Evolutionary conservation across 2,329 filamentous ascomycete genomes (phyloP).

Genomic region (Bipolaris oryzae): DNA sequence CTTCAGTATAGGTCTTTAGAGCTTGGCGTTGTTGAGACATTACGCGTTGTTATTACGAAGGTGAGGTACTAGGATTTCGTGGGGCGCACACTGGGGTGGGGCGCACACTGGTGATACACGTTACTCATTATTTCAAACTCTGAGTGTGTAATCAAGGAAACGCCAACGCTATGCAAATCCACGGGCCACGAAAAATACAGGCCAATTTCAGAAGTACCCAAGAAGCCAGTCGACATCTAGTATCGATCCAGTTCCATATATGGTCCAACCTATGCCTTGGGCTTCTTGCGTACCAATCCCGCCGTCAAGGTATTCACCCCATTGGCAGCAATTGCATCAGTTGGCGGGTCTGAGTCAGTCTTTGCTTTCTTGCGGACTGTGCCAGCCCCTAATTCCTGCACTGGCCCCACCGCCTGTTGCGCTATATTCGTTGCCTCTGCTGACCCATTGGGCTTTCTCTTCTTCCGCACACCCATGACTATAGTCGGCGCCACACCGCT

Average conservation of each 20-base stretch:
- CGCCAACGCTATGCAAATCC: conserved; percentile 27
- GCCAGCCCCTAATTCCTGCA: conserved; percentile 26
- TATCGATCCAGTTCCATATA: not conserved
- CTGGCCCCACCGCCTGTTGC: conserved; percentile 10
- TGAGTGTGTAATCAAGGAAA: not conserved
- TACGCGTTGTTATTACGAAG: too few relatives aligned
- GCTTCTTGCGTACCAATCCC: conserved; percentile 46
- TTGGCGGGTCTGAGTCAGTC: conserved; percentile 21
- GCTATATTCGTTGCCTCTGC: conserved; percentile 8
- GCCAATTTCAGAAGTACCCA: not conserved
- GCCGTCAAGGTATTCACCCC: conserved; percentile 37
- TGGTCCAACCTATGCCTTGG: conserved; percentile 28
- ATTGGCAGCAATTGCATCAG: conserved; percentile 17
- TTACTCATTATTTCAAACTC: not conserved
- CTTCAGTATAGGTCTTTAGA: too few relatives aligned
- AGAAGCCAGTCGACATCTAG: not conserved
- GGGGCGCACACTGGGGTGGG: too few relatives aligned
- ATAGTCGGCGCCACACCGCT: conserved; percentile 24
- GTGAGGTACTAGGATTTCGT: too few relatives aligned
- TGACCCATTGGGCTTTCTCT: conserved; percentile 39
- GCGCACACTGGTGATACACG: too few relatives aligned
- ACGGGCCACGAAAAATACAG: not conserved
- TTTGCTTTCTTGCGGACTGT: conserved; percentile 45
- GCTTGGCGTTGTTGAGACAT: too few relatives aligned
- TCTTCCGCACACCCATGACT: conserved; percentile 44